Conservation (phyloP, 257 asterid species). For the Mitragyna speciosa region DNA sequence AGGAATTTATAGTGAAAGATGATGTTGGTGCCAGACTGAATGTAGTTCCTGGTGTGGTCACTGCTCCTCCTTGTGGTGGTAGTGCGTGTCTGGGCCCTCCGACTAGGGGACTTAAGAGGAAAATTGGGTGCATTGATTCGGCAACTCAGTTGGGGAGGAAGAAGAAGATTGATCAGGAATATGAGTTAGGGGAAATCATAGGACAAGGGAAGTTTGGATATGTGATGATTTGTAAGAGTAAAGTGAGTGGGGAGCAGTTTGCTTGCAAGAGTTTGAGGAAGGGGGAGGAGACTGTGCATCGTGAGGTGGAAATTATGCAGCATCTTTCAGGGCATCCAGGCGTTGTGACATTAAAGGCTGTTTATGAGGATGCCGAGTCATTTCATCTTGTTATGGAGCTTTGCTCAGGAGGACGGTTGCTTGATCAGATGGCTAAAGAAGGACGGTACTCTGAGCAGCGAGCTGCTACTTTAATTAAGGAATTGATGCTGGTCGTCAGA, state of each 20-base stretch:
- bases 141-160: slow-evolving; percentile 78
- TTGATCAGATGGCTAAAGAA: slow-evolving; percentile 76
- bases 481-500: slow-evolving; percentile 69
- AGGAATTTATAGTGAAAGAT: slow-evolving; percentile 49
- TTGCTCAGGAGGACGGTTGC: slow-evolving; percentile 78
- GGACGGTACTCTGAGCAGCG: slow-evolving; percentile 62
- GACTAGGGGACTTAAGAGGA: slow-evolving; percentile 79
- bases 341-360: slow-evolving; percentile 74
- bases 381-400: slow-evolving; percentile 88
- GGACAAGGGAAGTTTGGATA: slow-evolving; percentile 87
- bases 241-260: slow-evolving; percentile 63
- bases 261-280: slow-evolving; percentile 80
- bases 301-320: slow-evolving; percentile 96
- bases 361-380: slow-evolving; percentile 74
- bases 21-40: slow-evolving; percentile 39
- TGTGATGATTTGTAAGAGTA: slow-evolving; percentile 62
- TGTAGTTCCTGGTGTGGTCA: slow-evolving; percentile 61
- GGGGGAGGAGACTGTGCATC: slow-evolving; percentile 84
- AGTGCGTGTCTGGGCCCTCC: slow-evolving; percentile 46
- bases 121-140: slow-evolving; percentile 83
- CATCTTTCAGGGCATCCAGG: slow-evolving; percentile 91
- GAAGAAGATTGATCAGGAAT: slow-evolving; percentile 78
- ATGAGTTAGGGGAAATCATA: slow-evolving; percentile 51
- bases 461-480: slow-evolving; percentile 77
- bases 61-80: slow-evolving; percentile 73